These are phyloP conservation scores for Cicer bijugum DNA, from an alignment of 306 rosid genomes.

Conservation along the genomic window DNA sequence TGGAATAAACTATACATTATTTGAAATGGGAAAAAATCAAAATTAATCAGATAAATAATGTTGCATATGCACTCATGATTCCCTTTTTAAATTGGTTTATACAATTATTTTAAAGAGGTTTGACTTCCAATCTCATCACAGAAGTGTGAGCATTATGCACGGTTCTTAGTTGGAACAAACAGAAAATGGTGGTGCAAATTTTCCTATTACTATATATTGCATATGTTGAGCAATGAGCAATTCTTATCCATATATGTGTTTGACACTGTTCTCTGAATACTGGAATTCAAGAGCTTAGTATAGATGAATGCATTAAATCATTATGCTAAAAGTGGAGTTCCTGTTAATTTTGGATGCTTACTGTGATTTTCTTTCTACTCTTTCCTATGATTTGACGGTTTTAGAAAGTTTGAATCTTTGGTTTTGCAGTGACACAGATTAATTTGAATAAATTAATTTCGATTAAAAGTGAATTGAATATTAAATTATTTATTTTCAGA, in stretches of 20 bases:
- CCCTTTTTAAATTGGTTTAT: conserved; percentile 30
- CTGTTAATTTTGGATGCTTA: conserved; percentile 75
- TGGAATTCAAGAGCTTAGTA: background rate
- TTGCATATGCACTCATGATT: conserved; percentile 29
- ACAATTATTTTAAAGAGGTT: conserved; percentile 5
- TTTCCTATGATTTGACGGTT: conserved; percentile 16
- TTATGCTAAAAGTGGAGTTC: conserved; percentile 57
- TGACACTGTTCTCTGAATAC: conserved; percentile 47
- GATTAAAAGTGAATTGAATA: too few species aligned
- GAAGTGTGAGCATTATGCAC: conserved; percentile 41
- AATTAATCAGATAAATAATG: conserved; percentile 21
- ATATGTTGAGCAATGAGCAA: conserved; percentile 25
- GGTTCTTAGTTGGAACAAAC: conserved; percentile 42
- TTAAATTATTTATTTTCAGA: too few species aligned
- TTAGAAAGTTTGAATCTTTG: background rate
- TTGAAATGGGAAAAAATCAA: conserved; percentile 32
- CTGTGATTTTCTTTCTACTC: conserved; percentile 33
- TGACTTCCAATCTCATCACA: conserved; percentile 19
- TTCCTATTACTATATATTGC: conserved; percentile 30
- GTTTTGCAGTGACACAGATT: too few species aligned
- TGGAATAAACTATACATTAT: conserved; percentile 20
- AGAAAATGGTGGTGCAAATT: conserved; percentile 38
- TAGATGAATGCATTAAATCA: conserved; percentile 47
- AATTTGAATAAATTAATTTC: too few species aligned
- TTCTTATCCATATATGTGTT: conserved; percentile 23